phyloP scores from a whole-genome alignment of 2,329 filamentous ascomycete species.

The Arthrinium phaeospermum region DNA sequence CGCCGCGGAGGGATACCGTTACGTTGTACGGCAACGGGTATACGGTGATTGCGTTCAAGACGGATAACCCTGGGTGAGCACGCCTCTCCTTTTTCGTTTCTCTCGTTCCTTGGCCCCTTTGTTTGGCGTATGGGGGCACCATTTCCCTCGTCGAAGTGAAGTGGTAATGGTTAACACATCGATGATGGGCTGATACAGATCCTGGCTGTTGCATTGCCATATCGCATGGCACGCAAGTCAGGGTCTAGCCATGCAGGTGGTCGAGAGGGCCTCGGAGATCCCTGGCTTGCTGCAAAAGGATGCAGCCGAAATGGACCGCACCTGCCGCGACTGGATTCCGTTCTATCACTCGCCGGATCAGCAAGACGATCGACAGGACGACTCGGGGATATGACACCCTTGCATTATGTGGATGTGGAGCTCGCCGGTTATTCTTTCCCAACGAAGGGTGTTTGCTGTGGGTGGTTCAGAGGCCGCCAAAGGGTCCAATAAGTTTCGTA shows the following conservation, averaged over 20 bases:
- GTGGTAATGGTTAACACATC: background rate
- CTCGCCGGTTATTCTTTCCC: no score
- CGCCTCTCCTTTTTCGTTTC: background rate
- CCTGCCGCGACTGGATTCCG: background rate
- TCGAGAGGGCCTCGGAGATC: constrained; percentile 34
- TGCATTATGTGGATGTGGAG: background rate
- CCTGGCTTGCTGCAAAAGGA: background rate
- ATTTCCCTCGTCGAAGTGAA: no score
- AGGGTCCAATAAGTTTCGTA: no score
- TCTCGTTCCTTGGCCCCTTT: background rate
- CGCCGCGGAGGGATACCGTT: constrained; percentile 51
- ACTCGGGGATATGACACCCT: background rate
- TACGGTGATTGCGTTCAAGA: constrained; percentile 51
- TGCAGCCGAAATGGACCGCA: background rate
- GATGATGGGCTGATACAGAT: constrained; percentile 29
- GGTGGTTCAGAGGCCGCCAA: no score
- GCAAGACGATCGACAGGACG: background rate
- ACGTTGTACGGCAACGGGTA: constrained; percentile 49
- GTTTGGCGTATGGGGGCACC: background rate
- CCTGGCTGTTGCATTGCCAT: constrained; percentile 43
- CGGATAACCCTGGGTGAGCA: constrained; percentile 50
- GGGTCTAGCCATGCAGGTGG: constrained; percentile 56
- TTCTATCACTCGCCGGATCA: background rate
- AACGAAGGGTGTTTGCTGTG: no score
- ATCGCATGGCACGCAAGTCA: constrained; percentile 52